phyloP scores from a whole-genome alignment of 495 filamentous ascomycete genomes.

The Penicillium turbatum region DNA sequence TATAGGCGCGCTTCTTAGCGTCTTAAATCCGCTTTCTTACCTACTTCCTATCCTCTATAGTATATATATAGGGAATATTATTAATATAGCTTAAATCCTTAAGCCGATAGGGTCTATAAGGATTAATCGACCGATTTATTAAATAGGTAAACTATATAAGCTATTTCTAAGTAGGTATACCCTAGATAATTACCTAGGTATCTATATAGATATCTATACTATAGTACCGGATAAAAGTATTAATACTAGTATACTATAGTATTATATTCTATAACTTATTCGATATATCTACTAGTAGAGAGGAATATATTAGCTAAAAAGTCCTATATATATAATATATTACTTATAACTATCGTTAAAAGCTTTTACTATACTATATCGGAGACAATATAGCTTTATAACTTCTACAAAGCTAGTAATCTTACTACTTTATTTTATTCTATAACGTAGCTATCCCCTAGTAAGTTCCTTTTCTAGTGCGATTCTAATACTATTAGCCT shows the following conservation, averaged over 20 bases:
- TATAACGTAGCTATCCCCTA: constrained; percentile 21
- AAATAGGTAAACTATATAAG: constrained; percentile 31
- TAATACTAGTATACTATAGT: constrained; percentile 32
- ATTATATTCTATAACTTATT: constrained; percentile 39
- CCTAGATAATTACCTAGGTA: constrained; percentile 29
- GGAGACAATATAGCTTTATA: constrained; percentile 30
- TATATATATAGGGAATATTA: constrained; percentile 10
- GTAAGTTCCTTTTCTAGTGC: constrained; percentile 26
- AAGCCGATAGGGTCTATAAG: too few relatives aligned
- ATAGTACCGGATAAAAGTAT: constrained; percentile 37
- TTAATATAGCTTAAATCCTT: constrained; percentile 22
- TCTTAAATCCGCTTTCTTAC: constrained; percentile 9
- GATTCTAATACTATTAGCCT: constrained; percentile 24
- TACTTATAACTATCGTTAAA: constrained; percentile 35
- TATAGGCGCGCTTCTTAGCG: constrained; percentile 12
- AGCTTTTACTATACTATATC: constrained; percentile 32
- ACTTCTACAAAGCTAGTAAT: constrained; percentile 29
- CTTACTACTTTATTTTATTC: constrained; percentile 27
- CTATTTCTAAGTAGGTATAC: constrained; percentile 25
- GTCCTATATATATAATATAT: constrained; percentile 1
- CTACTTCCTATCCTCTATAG: constrained; percentile 10
- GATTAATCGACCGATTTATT: constrained; percentile 36
- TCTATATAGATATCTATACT: constrained; percentile 32
- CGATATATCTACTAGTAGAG: constrained; percentile 30
- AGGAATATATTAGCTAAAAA: constrained; percentile 11